Conservation (phyloP, 2,329 filamentous ascomycete genomes). For the Beauveria bassiana region DNA sequence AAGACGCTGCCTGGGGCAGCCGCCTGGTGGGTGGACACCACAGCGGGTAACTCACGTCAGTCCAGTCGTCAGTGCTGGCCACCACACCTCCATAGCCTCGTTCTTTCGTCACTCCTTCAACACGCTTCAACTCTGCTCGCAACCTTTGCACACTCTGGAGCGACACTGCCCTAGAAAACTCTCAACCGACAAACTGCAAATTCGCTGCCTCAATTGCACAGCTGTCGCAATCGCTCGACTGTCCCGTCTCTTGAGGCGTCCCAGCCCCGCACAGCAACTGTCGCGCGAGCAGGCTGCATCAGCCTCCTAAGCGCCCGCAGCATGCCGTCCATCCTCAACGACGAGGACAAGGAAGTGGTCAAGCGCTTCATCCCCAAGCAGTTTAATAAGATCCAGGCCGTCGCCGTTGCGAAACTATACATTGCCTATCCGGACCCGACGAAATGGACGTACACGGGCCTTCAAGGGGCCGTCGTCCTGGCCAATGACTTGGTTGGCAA, state of each 20-base stretch:
- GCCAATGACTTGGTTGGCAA: conserved; percentile 91
- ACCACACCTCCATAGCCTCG: not conserved
- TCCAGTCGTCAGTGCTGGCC: conserved; percentile 3
- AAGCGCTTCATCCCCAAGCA: conserved; percentile 90
- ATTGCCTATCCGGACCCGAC: conserved; percentile 79
- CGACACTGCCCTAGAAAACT: not conserved
- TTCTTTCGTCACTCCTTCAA: conserved; percentile 4
- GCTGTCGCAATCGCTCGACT: not conserved
- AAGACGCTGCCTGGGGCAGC: not conserved
- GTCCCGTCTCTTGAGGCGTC: not conserved
- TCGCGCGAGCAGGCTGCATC: conserved; percentile 5
- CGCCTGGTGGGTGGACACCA: not conserved
- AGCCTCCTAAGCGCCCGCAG: conserved; percentile 16
- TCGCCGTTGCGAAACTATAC: conserved; percentile 88
- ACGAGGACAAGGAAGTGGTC: conserved; percentile 93
- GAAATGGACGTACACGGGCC: conserved; percentile 88
- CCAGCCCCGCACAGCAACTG: conserved; percentile 6
- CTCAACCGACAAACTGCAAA: not conserved
- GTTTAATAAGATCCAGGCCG: conserved; percentile 94
- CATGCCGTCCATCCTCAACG: conserved; percentile 66
- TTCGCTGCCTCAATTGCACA: not conserved
- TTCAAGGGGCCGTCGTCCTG: conserved; percentile 86
- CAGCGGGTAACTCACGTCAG: conserved; percentile 2
- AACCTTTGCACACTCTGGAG: not conserved
- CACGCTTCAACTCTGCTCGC: not conserved